Evolutionary conservation across 257 asterid genomes (phyloP), one percentile per base, ranked within the genome.

Genomic region (Solanum tarapatanum): DNA sequence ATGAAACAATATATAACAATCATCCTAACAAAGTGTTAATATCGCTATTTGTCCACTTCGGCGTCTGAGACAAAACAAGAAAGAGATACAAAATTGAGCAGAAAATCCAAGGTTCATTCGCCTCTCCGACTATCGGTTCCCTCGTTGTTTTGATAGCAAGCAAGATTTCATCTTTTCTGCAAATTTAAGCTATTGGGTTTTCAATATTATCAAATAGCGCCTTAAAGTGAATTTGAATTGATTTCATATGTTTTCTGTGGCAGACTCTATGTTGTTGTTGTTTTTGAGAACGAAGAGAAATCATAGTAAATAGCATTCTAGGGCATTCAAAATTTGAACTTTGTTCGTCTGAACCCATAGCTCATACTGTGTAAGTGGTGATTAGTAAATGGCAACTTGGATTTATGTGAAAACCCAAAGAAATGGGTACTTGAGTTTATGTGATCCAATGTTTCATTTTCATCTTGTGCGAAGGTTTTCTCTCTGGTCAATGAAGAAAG

Each of bases 401-500:
- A 85, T 88, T 39, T 51, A 51, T 87, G 75, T 64, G 24, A 87
- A 89, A 84, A 84, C 58, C 87, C 69, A 26, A 51, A 86, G 85
- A 89, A 72, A 68, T 87, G 84, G 90, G 89, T 87, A 87, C 66
- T 32, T 86, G 62, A 48, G 55, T 68, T 82, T 45, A 14, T 69
- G 39, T 74, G 87, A 85, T 24, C 66, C 88, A 86, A 88, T 84
- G 37, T 60, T 86, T 73, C 24, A 41, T 75, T 84, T 43, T 51
- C 74, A 74, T 62, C 62, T 84, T 28, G 88, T 37, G 39, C 90
- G 95, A 87, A 87, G 89, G 28, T 91, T 90, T 82, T 90, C 99
- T 23, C 88, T 96, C 75, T 96, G 98, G 98, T 95, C 99, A 30
- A 96, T 96, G 99, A 95, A 94, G 98, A 96, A 96, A 90, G 98